Base-by-base conservation (phyloP, 345 rosid species). In the Citrus australasica region DNA sequence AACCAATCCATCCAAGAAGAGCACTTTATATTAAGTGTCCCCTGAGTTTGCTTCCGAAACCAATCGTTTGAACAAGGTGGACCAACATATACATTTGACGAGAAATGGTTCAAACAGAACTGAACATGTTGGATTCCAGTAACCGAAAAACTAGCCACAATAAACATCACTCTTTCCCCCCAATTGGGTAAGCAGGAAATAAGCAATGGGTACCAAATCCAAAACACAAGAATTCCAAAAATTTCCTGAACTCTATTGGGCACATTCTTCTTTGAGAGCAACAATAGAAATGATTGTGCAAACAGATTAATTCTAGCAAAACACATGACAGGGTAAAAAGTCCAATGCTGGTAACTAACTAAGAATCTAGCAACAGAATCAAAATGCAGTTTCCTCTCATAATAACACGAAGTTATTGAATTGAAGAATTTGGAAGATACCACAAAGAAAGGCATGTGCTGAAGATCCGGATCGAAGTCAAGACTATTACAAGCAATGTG, bases 1-100 rank as follows among this genome's bases (percentile, higher is more conserved):
- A 92, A 92, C 95, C 95, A 92, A 70, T 92, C 95, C 95, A 92
- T 90, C 89, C 89, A 87, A 3, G 91, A 74, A 2, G 91, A 75
- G 71, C 94, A 89, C 10, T 30, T 28, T 56, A 89, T 87, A 51
- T 89, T 66, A 22, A 89, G 89, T 27, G 92, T 35, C 7, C 92
- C 92, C 76, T 28, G 73, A 0, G 90, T 84, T 81, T 89, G 92
- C 82, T 79, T 84, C 81, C 78, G 84, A 58, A 87, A 89, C 92
- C 92, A 89, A 24, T 84, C 85, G 71, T 80, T 84, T 1, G 85
- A 82, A 19, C 64, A 78, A 61, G 92, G 92, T 0, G 86, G 88
- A 40, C 92, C 92, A 60, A 87, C 80, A 74, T 89, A 89, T 51
- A 89, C 88, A 48, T 21, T 78, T 0, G 89, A 82, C 2, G 92